These are phyloP conservation scores for Talinum fruticosum DNA, from an alignment of 148 eudicot species.

Conservation along the genomic window DNA sequence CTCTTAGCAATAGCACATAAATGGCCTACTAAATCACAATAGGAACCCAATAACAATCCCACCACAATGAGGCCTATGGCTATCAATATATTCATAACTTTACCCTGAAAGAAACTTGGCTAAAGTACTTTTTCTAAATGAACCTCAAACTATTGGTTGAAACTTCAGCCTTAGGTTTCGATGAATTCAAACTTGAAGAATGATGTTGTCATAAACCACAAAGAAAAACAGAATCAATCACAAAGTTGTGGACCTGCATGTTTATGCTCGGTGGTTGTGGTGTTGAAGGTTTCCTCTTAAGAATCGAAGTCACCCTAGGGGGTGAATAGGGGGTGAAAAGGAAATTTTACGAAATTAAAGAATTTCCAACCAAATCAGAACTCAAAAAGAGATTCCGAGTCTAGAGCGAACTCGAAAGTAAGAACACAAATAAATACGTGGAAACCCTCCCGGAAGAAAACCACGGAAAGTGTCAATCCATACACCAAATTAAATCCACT, in stretches of 20 bases:
- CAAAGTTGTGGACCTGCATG: slow-evolving; percentile 45
- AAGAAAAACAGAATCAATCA: not conserved
- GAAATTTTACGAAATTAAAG: too few species aligned
- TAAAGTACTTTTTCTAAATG: not conserved
- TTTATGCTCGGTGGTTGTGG: slow-evolving; percentile 85
- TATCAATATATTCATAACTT: not conserved
- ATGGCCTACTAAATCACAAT: not conserved
- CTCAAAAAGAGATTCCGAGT: too few species aligned
- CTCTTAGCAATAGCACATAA: not conserved
- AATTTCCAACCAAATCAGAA: too few species aligned
- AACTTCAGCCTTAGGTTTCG: slow-evolving; percentile 5
- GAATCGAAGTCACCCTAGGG: too few species aligned
- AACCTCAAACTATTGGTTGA: not conserved
- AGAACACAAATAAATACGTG: too few species aligned
- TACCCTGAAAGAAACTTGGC: not conserved
- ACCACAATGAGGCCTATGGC: not conserved
- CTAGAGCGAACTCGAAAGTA: too few species aligned
- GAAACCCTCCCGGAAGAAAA: too few species aligned
- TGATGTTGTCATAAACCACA: not conserved
- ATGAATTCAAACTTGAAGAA: not conserved
- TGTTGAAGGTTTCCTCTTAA: too few species aligned
- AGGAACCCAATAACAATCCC: not conserved
- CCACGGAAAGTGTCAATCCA: too few species aligned
- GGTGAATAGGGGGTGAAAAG: too few species aligned
- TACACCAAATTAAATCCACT: too few species aligned